Conservation (phyloP, 805 yeast species). For the Huiozyma sinensis region DNA sequence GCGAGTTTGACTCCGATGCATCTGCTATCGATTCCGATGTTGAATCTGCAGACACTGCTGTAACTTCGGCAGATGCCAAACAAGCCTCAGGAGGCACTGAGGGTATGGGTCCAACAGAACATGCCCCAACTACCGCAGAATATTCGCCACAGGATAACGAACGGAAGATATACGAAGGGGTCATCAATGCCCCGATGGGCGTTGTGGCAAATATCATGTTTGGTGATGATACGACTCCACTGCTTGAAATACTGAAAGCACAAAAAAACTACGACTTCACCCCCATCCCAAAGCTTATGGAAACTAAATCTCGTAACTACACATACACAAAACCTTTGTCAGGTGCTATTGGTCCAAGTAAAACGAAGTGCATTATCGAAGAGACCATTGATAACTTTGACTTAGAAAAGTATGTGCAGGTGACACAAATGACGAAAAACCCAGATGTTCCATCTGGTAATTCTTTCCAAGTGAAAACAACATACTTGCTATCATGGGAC, state of each 20-base stretch:
- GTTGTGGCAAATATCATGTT: constrained; percentile 47
- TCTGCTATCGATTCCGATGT: constrained; percentile 19
- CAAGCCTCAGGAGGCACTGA: neutral
- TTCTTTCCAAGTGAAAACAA: constrained; percentile 52
- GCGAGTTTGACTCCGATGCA: constrained; percentile 22
- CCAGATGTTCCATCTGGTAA: constrained; percentile 82
- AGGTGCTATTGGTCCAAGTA: constrained; percentile 67
- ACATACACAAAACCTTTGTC: constrained; percentile 53
- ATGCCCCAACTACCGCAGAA: constrained; percentile 37
- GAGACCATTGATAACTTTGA: constrained; percentile 49
- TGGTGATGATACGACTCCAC: constrained; percentile 44
- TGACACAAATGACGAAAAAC: constrained; percentile 49
- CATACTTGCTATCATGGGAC: constrained; percentile 53
- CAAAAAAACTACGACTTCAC: constrained; percentile 57
- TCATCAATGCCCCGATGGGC: constrained; percentile 55
- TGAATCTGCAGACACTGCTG: constrained; percentile 11
- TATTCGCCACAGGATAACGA: constrained; percentile 41
- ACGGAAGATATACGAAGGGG: constrained; percentile 43
- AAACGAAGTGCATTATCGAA: constrained; percentile 52
- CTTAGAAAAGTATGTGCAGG: constrained; percentile 36
- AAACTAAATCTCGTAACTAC: constrained; percentile 36
- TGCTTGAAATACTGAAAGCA: constrained; percentile 37
- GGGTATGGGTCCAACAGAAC: constrained; percentile 32
- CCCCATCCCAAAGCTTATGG: constrained; percentile 33
- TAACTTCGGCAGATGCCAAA: constrained; percentile 9